Evolutionary conservation across 805 yeast species (phyloP), one percentile per base, ranked within the genome.

Genomic region (Barnettozyma californica): DNA sequence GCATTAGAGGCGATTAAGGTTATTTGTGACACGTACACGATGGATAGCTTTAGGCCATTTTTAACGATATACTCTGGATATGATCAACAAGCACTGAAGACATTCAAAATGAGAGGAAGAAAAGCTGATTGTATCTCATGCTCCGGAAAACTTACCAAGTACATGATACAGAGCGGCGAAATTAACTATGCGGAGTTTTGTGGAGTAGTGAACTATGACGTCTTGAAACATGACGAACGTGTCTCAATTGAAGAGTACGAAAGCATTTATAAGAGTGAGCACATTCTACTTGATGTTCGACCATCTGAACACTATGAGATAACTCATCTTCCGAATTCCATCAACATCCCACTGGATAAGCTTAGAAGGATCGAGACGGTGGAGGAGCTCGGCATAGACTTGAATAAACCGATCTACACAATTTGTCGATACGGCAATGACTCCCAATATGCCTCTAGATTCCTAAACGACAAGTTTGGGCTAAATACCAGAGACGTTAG

Each of bases 341-440:
- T 77, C 9, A 87, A 83, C 59, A 61, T 89, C 16, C 89, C 95
- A 2, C 74, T 83, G 61, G 75, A 74, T 13, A 70, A 73, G 11
- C 60, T 79, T 19, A 68, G 72, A 41, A 66, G 62, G 44, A 62
- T 63, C 48, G 60, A 55, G n/a, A 34, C 52, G 8, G 16, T 56
- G 21, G 52, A 56, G 25, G 59, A 66, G 31, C 51, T 65, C 58
- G 55, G 60, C 5, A 62, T 70, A 4, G 68, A 68, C 27, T 41
- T 56, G 2, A 25, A 47, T 7, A 58, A 70, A n/a, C 68, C 68
- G 1, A 63, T 86, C 0, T 76, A 73, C 47, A 85, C 89, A 0
- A 71, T 92, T 18, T 94, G 99, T 65, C 74, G 97, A 29, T 82
- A 74, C 60, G 99, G 99, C 9, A 90, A 88, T 63, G 98, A 94